A percentile compares a stretch with the other conserved stretches of the same genome.
These are phyloP conservation scores for Helicosporidium sp. DNA, from an alignment of 139 green algal genomes.

Conservation along the genomic window DNA sequence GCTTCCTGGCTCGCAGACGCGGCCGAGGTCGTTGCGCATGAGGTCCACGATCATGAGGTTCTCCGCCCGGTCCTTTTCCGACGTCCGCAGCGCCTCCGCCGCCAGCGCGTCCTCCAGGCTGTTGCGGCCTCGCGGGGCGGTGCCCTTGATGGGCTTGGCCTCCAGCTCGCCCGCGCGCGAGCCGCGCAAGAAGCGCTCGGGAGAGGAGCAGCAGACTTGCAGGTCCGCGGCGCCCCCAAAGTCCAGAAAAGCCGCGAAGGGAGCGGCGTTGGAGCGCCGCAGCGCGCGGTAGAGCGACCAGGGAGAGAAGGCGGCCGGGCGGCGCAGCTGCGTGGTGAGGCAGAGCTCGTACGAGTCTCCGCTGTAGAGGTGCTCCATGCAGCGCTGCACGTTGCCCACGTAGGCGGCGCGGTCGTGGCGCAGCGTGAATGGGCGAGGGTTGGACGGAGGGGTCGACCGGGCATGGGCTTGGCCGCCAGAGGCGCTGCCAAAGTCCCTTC, in stretches of 20 bases:
- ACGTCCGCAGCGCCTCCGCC: slow-evolving; percentile 23
- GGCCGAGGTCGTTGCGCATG: slow-evolving; percentile 85
- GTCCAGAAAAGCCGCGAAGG: slow-evolving; percentile 72
- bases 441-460: background rate
- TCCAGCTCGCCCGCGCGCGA: slow-evolving; percentile 55
- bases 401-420: slow-evolving; percentile 8
- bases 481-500: too few relatives aligned
- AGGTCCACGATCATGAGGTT: slow-evolving; percentile 99
- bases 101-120: slow-evolving; percentile 37
- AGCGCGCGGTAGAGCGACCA: slow-evolving; percentile 54
- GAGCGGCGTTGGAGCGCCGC: slow-evolving; percentile 72
- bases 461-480: background rate
- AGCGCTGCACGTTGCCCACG: too few relatives aligned
- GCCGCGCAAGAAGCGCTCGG: slow-evolving; percentile 81
- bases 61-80: slow-evolving; percentile 85
- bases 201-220: slow-evolving; percentile 73
- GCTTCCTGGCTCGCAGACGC: slow-evolving; percentile 36
- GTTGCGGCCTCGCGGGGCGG: slow-evolving; percentile 19
- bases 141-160: slow-evolving; percentile 92
- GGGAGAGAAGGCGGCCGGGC: slow-evolving; percentile 11
- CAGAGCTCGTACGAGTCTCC: slow-evolving; percentile 95
- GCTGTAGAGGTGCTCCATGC: too few relatives aligned
- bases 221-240: slow-evolving; percentile 21
- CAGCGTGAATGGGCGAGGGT: background rate
- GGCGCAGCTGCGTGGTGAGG: slow-evolving; percentile 56